Percentiles rank a stretch among this genome's conserved stretches.
Evolutionary conservation across 2,329 filamentous ascomycete genomes (phyloP).

Genomic region (Venturia carpophila): DNA sequence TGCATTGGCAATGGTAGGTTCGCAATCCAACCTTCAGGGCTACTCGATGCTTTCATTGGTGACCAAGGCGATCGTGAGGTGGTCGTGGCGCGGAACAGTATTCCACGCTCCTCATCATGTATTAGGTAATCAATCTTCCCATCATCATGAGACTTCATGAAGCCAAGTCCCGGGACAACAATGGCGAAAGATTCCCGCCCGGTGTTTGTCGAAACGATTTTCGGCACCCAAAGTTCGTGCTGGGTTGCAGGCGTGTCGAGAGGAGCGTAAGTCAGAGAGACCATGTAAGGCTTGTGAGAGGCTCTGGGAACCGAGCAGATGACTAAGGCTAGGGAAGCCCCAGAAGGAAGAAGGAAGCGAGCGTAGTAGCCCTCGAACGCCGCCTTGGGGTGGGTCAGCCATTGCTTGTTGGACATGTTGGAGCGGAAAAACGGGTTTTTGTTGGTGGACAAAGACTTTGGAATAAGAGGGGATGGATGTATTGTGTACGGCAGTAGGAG

Average conservation of each 20-base stretch:
- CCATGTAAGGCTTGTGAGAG: conserved; percentile 34
- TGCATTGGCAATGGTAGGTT: conserved; percentile 42
- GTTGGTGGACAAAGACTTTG: no score
- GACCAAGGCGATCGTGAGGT: conserved; percentile 35
- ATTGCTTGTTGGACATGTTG: neutral
- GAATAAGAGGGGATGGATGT: no score
- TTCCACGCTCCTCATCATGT: conserved; percentile 26
- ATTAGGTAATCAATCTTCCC: conserved; percentile 24
- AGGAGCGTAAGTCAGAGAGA: conserved; percentile 43
- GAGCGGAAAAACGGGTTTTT: neutral
- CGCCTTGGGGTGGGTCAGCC: conserved; percentile 33
- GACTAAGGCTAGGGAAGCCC: conserved; percentile 40
- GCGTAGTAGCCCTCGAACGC: conserved; percentile 46
- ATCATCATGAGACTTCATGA: conserved; percentile 31
- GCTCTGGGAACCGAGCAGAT: conserved; percentile 41
- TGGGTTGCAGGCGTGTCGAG: conserved; percentile 22
- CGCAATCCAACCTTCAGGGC: conserved; percentile 41
- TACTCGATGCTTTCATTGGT: conserved; percentile 24
- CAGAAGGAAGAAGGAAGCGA: conserved; percentile 41
- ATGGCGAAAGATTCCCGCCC: conserved; percentile 34
- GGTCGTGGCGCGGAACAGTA: conserved; percentile 34
- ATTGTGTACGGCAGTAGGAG: no score
- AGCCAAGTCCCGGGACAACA: conserved; percentile 34
- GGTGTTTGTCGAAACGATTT: conserved; percentile 27
- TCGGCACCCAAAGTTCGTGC: conserved; percentile 36